These are phyloP conservation scores for Annulohypoxylon truncatum DNA, from an alignment of 2,329 filamentous ascomycete species.

Conservation along the genomic window DNA sequence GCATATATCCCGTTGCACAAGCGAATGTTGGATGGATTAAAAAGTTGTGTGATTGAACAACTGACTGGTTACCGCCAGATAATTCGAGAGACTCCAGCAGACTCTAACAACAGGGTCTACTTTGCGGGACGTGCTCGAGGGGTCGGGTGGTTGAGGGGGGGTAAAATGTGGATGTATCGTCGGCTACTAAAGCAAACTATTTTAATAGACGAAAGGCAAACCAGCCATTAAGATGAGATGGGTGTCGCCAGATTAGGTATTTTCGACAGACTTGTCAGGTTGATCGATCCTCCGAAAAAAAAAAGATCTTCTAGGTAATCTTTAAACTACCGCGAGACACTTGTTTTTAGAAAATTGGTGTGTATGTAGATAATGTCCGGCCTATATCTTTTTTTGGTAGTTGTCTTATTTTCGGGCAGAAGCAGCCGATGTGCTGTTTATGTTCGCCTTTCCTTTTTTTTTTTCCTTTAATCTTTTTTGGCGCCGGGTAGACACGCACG, in stretches of 20 bases:
- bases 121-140: slow-evolving; percentile 28
- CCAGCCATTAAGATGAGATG: slow-evolving; percentile 27
- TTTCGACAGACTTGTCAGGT: slow-evolving; percentile 31
- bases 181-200: slow-evolving; percentile 32
- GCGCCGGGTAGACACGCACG: slow-evolving; percentile 41
- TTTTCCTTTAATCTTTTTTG: slow-evolving; percentile 28
- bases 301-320: slow-evolving; percentile 15
- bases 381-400: slow-evolving; percentile 17
- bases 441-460: slow-evolving; percentile 23
- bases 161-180: slow-evolving; percentile 31
- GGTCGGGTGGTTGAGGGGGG: slow-evolving; percentile 19
- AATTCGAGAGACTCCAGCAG: slow-evolving; percentile 14
- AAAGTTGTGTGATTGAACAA: slow-evolving; percentile 31
- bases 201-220: slow-evolving; percentile 28
- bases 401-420: slow-evolving; percentile 42
- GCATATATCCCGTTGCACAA: slow-evolving; percentile 38
- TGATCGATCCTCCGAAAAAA: slow-evolving; percentile 14
- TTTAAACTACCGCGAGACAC: slow-evolving; percentile 13
- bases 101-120: slow-evolving; percentile 17
- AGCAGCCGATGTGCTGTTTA: slow-evolving; percentile 35
- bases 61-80: slow-evolving; percentile 28
- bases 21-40: slow-evolving; percentile 15
- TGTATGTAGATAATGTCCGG: slow-evolving; percentile 14
- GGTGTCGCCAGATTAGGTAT: slow-evolving; percentile 35
- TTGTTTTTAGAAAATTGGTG: slow-evolving; percentile 20